Evolutionary conservation across 2,329 filamentous ascomycete genomes (phyloP).

Genomic region (Phyllosticta capitalensis): DNA sequence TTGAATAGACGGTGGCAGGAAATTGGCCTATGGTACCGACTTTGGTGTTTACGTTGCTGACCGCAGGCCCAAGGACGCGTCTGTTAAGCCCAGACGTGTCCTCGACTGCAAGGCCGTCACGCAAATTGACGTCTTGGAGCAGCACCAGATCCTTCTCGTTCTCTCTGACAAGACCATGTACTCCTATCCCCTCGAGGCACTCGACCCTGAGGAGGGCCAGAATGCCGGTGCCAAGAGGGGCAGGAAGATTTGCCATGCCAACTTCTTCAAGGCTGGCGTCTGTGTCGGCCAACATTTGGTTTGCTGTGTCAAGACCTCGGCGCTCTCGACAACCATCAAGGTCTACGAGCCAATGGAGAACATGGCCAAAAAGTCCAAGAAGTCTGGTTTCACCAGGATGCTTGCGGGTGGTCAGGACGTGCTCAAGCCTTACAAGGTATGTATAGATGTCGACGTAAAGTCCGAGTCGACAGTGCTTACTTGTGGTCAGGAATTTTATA

Average conservation of each 20-base stretch:
- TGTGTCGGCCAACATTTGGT: constrained; percentile 90
- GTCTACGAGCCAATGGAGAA: constrained; percentile 98
- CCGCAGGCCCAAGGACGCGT: constrained; percentile 73
- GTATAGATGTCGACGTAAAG: constrained; percentile 11
- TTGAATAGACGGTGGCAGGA: constrained; percentile 78
- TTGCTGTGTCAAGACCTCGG: constrained; percentile 90
- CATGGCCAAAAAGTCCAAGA: constrained; percentile 87
- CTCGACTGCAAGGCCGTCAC: constrained; percentile 82
- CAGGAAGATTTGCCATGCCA: constrained; percentile 95
- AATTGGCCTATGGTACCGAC: constrained; percentile 90
- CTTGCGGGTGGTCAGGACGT: constrained; percentile 90
- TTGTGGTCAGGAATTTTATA: constrained; percentile 77
- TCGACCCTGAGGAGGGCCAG: constrained; percentile 69
- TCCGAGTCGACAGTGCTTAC: background rate
- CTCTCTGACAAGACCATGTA: constrained; percentile 87
- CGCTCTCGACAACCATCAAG: constrained; percentile 91
- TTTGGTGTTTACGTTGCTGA: constrained; percentile 88
- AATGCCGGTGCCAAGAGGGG: constrained; percentile 72
- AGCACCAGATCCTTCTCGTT: constrained; percentile 85
- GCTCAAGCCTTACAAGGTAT: constrained; percentile 79
- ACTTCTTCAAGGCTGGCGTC: constrained; percentile 96
- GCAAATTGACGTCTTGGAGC: constrained; percentile 91
- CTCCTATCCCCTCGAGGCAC: constrained; percentile 77
- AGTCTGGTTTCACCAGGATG: constrained; percentile 91
- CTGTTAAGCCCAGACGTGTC: constrained; percentile 65